Evolutionary conservation across 2,329 filamentous ascomycete species (phyloP), one percentile per base, ranked within the genome.

Genomic region (Xylariaceae sp.): DNA sequence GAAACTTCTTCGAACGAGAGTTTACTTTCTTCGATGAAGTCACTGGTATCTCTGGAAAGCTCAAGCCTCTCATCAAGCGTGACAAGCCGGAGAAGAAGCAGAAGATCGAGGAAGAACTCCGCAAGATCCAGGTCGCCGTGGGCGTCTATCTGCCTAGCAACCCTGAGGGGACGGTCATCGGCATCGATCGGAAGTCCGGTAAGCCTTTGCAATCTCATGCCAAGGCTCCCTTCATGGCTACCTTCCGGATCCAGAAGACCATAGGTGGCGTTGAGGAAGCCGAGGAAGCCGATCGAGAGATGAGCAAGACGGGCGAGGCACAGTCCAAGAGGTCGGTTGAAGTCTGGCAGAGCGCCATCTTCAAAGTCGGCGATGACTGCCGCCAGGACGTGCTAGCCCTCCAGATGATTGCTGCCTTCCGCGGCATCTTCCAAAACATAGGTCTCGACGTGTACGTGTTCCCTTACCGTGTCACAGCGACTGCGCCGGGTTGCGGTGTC

Each of bases 331-430:
- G 75, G 53, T 86, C 80, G 0, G 79, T 94, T 51, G 94, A 98
- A 62, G 84, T 90, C n/a, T 97, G 92, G 94, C 92, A 98, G 63
- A 94, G 88, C 2, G 92, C 90, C 40, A 99, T 99, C 57, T 99
- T 99, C 80, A 99, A 99, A 63, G 94, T 99, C 34, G 92, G 92
- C 46, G 92, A 99, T 60, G 92, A 99, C 63, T 97, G 92, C 60
- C 84, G 92, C 35, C 92, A 99, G 65, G 94, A 99, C 55, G 85
- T 99, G 36, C 73, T 99, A 44, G 92, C 92, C 2, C 70, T 99
- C 46, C 92, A 98, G 64, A 94, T 99, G 84, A 96, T 99, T 60
- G 83, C 92, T 1, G 88, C 89, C 1, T 99, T 98, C 72, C 83
- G 92, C 16, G 89, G 89, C 47, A 98, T 99, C 55, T 98, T 97